Evolutionary conservation across 352 stramenopile species (phyloP).

Genomic region (Pythium utonaiense): DNA sequence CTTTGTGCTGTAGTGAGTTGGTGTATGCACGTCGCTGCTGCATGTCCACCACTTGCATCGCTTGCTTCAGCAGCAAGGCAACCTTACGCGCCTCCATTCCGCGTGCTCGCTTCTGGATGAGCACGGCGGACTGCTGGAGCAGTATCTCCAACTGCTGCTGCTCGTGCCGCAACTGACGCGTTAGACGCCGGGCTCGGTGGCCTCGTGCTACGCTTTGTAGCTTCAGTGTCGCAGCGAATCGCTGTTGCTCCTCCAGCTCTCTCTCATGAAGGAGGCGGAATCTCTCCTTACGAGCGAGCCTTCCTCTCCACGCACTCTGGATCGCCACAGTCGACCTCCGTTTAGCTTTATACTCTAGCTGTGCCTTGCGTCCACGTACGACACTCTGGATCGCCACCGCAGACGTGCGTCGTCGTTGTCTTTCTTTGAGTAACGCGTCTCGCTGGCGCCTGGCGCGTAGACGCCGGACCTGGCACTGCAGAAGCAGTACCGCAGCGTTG

Average conservation of each 20-base stretch:
- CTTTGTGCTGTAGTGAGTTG: conserved; percentile 16
- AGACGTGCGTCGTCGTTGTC: conserved; percentile 22
- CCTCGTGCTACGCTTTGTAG: conserved; percentile 39
- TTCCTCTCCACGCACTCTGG: conserved; percentile 41
- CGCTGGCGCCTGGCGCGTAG: conserved; percentile 18
- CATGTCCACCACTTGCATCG: conserved; percentile 35
- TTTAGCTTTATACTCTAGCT: conserved; percentile 16
- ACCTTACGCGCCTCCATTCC: conserved; percentile 40
- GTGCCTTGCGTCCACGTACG: conserved; percentile 21
- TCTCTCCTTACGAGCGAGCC: conserved; percentile 28
- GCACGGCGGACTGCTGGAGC: conserved; percentile 35
- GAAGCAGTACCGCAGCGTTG: conserved; percentile 25
- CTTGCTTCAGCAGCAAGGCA: conserved; percentile 35
- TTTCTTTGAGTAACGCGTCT: conserved; percentile 13
- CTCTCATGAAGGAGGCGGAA: conserved; percentile 11
- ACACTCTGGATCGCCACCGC: conserved; percentile 41
- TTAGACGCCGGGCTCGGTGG: conserved; percentile 22
- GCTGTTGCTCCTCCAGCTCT: conserved; percentile 9
- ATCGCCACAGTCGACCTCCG: conserved; percentile 34
- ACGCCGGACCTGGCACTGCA: conserved; percentile 42
- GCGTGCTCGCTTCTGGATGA: conserved; percentile 56
- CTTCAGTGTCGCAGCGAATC: conserved; percentile 16
- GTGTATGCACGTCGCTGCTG: conserved; percentile 46
- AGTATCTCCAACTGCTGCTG: conserved; percentile 26
- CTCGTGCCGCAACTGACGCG: conserved; percentile 26